phyloP scores from a whole-genome alignment of 1,139 yeast genomes.

The Blastobotrys proliferans region DNA sequence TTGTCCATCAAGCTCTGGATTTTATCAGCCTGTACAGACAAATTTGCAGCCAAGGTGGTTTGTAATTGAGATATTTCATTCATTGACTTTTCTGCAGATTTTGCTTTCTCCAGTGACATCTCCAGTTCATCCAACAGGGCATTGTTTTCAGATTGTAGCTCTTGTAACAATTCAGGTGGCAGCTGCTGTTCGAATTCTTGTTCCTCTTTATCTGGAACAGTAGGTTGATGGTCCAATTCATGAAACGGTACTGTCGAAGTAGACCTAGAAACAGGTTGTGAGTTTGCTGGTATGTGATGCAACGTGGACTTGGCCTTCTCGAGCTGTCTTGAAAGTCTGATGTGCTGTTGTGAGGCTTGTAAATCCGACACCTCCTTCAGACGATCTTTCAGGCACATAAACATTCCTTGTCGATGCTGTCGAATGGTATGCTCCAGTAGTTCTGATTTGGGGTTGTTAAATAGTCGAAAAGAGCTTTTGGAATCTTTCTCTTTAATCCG shows the following conservation, averaged over 20 bases:
- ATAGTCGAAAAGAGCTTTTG: constrained; percentile 18
- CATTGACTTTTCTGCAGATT: constrained; percentile 66
- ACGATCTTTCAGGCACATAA: constrained; percentile 32
- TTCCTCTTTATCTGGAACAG: constrained; percentile 24
- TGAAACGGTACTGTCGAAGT: constrained; percentile 1
- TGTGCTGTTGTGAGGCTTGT: constrained; percentile 38
- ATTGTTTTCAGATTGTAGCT: constrained; percentile 67
- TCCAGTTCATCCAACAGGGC: constrained; percentile 67
- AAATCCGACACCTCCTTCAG: constrained; percentile 33
- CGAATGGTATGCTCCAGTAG: constrained; percentile 29
- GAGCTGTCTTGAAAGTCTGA: constrained; percentile 33
- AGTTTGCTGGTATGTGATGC: constrained; percentile 21
- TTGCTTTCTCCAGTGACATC: constrained; percentile 37
- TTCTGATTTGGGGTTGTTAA: constrained; percentile 27
- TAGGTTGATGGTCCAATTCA: constrained; percentile 18
- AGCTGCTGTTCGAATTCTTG: constrained; percentile 29
- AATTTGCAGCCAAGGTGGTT: constrained; percentile 69
- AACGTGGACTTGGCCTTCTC: constrained; percentile 31
- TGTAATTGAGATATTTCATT: constrained; percentile 77
- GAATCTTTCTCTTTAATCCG: constrained; percentile 19
- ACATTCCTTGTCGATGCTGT: constrained; percentile 35
- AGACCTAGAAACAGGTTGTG: neutral
- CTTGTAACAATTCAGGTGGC: constrained; percentile 61
- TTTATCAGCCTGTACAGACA: constrained; percentile 71
- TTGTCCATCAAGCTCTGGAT: constrained; percentile 64